A percentile compares a stretch with the other conserved stretches of the same genome.
phyloP scores from a whole-genome alignment of 805 yeast species.

The Candida palmyrensis region DNA sequence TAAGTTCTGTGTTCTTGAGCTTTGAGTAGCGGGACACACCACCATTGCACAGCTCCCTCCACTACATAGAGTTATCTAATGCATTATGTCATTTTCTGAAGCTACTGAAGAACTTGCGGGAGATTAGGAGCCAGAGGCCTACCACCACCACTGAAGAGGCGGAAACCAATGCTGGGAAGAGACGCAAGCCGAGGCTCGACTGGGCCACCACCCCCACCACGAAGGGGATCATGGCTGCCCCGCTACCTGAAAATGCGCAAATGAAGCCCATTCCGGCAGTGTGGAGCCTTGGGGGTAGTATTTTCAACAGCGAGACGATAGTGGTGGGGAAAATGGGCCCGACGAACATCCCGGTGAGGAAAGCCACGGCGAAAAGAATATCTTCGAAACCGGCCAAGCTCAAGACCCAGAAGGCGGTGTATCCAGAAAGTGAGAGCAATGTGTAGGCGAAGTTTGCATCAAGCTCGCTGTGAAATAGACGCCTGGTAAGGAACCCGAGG shows the following conservation, averaged over 20 bases:
- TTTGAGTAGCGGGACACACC: no score
- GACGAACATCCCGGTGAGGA: conserved; percentile 42
- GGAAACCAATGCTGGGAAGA: conserved; percentile 27
- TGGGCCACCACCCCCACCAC: conserved; percentile 48
- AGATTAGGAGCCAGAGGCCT: conserved; percentile 20
- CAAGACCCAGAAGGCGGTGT: conserved; percentile 20
- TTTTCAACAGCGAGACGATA: conserved; percentile 56
- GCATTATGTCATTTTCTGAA: no score
- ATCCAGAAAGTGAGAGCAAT: conserved; percentile 23
- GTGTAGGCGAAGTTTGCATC: conserved; percentile 40
- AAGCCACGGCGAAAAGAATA: conserved; percentile 30
- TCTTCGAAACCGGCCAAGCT: conserved; percentile 23
- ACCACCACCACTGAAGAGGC: conserved; percentile 18
- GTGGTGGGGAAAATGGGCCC: conserved; percentile 66
- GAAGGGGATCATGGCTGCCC: conserved; percentile 74
- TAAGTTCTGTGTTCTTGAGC: no score
- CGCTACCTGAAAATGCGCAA: conserved; percentile 78
- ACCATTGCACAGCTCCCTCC: no score
- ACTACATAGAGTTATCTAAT: no score
- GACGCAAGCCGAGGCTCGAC: conserved; percentile 26
- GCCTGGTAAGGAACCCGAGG: conserved; percentile 51
- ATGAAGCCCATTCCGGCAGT: conserved; percentile 68
- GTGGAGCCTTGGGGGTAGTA: conserved; percentile 56
- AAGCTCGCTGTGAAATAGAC: conserved; percentile 42
- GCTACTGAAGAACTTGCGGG: background rate